Evolutionary conservation across 306 rosid genomes (phyloP), one percentile per base, ranked within the genome.

Genomic region (Cicer chorassanicum): DNA sequence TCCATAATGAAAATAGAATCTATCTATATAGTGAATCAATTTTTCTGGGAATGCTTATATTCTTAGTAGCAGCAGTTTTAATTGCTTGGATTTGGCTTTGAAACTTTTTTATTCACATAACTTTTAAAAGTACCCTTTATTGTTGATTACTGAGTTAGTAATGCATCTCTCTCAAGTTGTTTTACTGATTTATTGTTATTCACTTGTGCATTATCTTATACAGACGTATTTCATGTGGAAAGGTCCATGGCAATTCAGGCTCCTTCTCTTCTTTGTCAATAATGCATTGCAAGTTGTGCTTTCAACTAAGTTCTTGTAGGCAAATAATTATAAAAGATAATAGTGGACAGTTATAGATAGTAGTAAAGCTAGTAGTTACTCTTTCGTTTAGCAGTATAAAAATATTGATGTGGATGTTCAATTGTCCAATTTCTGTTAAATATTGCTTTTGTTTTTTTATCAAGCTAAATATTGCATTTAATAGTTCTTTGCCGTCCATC

Each of bases 171-270:
- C 4, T 38, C 5, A 13, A 63, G 41, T 24, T 63, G 68, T 49
- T 71, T 38, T 40, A 4, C 24, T 39, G 11, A 3, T 66, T 57
- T 48, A 11, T 8, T 56, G 13, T 7, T 24, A 48, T 68, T 68
- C 40, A 48, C 45, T 59, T 63, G 6, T 11, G 38, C 41, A 16
- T 68, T 19, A 24, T 80, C 44, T 68, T 61, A 36, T 75, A 51
- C 77, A 74, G 73, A 69, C 15, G 10, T 51, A 15, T 70, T 53
- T 57, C 73, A 44, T 75, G 62, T 41, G 45, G 70, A 44, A 70
- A 44, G 42, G 43, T 68, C 39, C 68, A 61, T 38, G 36, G 53
- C 72, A 57, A 57, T 54, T 42, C 68, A 5, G 36, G 64, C 79
- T 72, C 46, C 54, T 65, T 29, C 61, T 67, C 65, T 74, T 76